Percentiles rank a stretch among this genome's conserved stretches.
Conservation (phyloP, 352 stramenopile species). For the Globisporangium polare region DNA sequence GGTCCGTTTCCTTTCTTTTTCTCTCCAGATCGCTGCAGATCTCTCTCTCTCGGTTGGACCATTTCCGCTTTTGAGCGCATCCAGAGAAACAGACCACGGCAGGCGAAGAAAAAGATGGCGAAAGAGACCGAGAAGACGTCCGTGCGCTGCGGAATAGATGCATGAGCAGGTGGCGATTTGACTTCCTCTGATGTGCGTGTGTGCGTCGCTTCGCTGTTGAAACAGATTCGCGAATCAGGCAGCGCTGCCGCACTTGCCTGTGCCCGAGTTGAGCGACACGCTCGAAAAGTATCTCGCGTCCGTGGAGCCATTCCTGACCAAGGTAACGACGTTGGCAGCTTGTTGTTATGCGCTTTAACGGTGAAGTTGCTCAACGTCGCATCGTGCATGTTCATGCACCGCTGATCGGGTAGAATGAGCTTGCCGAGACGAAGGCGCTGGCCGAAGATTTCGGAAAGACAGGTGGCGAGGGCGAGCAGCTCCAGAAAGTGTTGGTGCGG, state of each 20-base stretch:
- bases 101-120: not conserved
- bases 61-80: slow-evolving; percentile 4
- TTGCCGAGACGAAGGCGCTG: slow-evolving; percentile 30
- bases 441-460: slow-evolving; percentile 45
- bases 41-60: not conserved
- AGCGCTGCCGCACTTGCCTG: slow-evolving; percentile 65
- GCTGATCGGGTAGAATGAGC: slow-evolving; percentile 36
- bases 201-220: not conserved
- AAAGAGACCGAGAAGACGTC: not conserved
- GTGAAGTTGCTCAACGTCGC: not conserved
- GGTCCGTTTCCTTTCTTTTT: not conserved
- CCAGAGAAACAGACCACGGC: not conserved
- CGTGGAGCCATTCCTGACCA: slow-evolving; percentile 57
- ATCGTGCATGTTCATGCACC: slow-evolving; percentile 5
- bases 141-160: not conserved
- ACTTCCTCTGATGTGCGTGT: not conserved
- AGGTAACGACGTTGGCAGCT: slow-evolving; percentile 15
- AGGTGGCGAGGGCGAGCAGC: slow-evolving; percentile 36
- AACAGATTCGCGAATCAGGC: slow-evolving; percentile 54
- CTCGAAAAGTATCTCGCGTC: slow-evolving; percentile 76
- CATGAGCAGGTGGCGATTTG: not conserved
- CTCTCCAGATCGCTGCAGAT: not conserved
- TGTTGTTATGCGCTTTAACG: not conserved
- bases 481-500: slow-evolving; percentile 48
- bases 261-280: slow-evolving; percentile 84